Evolutionary conservation across 345 rosid species (phyloP).

Genomic region (Leavenworthia alabamica): DNA sequence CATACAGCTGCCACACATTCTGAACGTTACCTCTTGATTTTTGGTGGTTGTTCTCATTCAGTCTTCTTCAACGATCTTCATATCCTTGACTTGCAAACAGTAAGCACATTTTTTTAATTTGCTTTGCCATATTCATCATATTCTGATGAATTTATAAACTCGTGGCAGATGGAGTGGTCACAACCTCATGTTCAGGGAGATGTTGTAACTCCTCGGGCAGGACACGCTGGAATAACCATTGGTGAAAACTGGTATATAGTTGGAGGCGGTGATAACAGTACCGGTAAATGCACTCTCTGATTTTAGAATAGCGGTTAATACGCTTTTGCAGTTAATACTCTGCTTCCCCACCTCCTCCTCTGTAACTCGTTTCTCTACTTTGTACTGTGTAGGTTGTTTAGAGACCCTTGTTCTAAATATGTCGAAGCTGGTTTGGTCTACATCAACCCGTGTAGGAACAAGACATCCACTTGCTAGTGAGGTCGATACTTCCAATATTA

Average conservation of each 20-base stretch:
- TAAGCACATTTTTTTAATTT: slow-evolving; percentile 35
- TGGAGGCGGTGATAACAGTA: slow-evolving; percentile 96
- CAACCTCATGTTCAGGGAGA: slow-evolving; percentile 78
- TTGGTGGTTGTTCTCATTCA: slow-evolving; percentile 97
- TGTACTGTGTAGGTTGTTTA: slow-evolving; percentile 58
- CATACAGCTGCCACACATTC: slow-evolving; percentile 80
- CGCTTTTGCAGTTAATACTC: background rate
- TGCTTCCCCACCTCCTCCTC: background rate
- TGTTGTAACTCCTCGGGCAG: slow-evolving; percentile 74
- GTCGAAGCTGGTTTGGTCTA: slow-evolving; percentile 83
- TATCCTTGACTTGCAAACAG: slow-evolving; percentile 81
- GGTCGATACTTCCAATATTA: slow-evolving; percentile 39
- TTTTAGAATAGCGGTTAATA: background rate
- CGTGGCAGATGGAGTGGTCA: slow-evolving; percentile 90
- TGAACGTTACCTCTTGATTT: slow-evolving; percentile 70
- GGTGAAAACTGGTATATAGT: slow-evolving; percentile 84
- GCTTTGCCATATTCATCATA: background rate
- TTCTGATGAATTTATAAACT: background rate
- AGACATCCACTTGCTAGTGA: slow-evolving; percentile 97
- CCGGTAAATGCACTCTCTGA: slow-evolving; percentile 42
- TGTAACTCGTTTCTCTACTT: background rate
- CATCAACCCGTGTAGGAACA: slow-evolving; percentile 54
- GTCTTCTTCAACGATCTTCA: slow-evolving; percentile 88
- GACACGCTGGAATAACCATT: slow-evolving; percentile 76
- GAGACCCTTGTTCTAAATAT: slow-evolving; percentile 81